A percentile compares a stretch with the other conserved stretches of the same genome.
phyloP scores from a whole-genome alignment of 2,329 filamentous ascomycete genomes.

The Parasarocladium wereldwijsianum region DNA sequence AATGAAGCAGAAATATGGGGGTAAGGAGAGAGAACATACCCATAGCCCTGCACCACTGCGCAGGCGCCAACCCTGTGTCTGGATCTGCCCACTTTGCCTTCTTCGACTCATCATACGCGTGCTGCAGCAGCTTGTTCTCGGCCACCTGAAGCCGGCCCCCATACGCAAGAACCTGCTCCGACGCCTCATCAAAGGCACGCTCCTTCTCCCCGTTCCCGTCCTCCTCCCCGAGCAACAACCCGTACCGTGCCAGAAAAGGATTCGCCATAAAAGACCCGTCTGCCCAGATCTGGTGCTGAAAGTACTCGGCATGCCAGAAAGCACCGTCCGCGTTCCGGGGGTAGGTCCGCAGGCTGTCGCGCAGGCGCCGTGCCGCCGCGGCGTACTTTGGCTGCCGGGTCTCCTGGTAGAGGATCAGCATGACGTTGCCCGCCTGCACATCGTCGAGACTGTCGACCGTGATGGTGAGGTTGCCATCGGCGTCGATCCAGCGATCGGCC shows the following conservation, averaged over 20 bases:
- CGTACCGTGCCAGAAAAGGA: constrained; percentile 5
- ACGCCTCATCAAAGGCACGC: constrained; percentile 6
- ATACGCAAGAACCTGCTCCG: constrained; percentile 4
- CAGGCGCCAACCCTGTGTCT: constrained; percentile 2
- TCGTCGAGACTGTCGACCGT: constrained; percentile 3
- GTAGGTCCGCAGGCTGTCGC: constrained; percentile 2
- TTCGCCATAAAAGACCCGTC: constrained; percentile 6
- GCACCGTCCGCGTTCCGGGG: constrained; percentile 3
- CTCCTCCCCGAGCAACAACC: constrained; percentile 2
- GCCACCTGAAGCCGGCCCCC: constrained; percentile 2
- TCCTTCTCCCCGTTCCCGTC: no score
- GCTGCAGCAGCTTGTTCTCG: constrained; percentile 4
- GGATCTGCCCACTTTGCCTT: constrained; percentile 4
- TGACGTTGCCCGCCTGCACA: constrained; percentile 5
- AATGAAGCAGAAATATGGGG: no score
- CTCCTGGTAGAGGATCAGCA: constrained; percentile 4
- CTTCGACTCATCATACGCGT: constrained; percentile 5
- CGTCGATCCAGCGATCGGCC: constrained; percentile 6
- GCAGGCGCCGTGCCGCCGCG: constrained; percentile 1
- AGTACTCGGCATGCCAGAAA: constrained; percentile 1
- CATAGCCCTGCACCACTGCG: constrained; percentile 6
- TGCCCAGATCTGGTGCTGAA: constrained; percentile 3
- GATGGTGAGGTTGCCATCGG: constrained; percentile 2
- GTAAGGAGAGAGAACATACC: no score
- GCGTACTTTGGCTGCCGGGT: constrained; percentile 4